phyloP scores from a whole-genome alignment of 441 rosid genomes.

The Hura crepitans region DNA sequence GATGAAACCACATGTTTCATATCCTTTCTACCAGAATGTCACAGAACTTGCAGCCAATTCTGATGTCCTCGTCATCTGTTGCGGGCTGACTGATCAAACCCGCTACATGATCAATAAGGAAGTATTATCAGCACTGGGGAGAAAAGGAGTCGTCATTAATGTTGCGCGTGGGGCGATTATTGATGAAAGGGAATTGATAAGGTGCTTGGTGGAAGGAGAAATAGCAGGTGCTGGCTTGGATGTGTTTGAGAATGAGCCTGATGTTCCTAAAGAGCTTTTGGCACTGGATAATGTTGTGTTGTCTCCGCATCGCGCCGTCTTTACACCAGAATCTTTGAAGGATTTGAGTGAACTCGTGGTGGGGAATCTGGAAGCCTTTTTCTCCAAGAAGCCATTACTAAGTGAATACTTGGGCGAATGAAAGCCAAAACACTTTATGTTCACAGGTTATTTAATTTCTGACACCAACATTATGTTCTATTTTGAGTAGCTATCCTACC shows the following conservation, averaged over 20 bases:
- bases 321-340: conserved; percentile 34
- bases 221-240: conserved; percentile 65
- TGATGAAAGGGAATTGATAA: conserved; percentile 59
- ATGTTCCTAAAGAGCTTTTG: conserved; percentile 43
- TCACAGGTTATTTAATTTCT: conserved; percentile 3
- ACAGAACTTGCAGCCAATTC: conserved; percentile 45
- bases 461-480: no score
- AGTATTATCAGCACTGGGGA: conserved; percentile 55
- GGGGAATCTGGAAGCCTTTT: conserved; percentile 54
- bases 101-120: conserved; percentile 46
- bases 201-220: conserved; percentile 41
- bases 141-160: conserved; percentile 54
- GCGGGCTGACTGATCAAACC: conserved; percentile 39
- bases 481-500: no score
- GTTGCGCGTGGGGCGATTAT: conserved; percentile 58
- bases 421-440: not conserved
- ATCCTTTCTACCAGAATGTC: conserved; percentile 39
- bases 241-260: conserved; percentile 61
- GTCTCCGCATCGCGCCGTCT: conserved; percentile 37
- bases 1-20: conserved; percentile 35
- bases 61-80: conserved; percentile 49
- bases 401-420: conserved; percentile 26
- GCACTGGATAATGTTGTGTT: conserved; percentile 46
- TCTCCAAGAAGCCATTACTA: conserved; percentile 39
- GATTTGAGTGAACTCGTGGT: conserved; percentile 31